Evolutionary conservation across 108 stramenopile species (phyloP).

Genomic region (Skeletonema marinoi): DNA sequence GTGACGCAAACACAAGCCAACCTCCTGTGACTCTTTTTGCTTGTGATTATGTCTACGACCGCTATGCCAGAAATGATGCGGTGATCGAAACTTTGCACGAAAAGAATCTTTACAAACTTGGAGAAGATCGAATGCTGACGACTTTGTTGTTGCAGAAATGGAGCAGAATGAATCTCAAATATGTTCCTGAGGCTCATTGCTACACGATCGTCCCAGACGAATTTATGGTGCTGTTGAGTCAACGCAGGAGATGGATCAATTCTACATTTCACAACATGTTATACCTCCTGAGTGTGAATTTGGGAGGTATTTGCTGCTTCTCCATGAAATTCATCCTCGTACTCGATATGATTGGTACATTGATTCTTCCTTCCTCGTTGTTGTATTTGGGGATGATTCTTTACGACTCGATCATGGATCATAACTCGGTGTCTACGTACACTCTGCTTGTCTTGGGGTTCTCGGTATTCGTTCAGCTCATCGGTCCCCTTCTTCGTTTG

Average conservation of each 20-base stretch:
- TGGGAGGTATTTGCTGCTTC: slow-evolving; percentile 4
- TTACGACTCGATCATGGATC: background rate
- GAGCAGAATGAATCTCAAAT: slow-evolving; percentile 43
- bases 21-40: too few species aligned
- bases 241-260: slow-evolving; percentile 9
- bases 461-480: background rate
- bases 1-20: too few species aligned
- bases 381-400: background rate
- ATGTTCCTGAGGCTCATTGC: slow-evolving; percentile 15
- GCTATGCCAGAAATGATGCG: slow-evolving; percentile 40
- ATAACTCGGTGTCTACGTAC: background rate
- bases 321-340: background rate
- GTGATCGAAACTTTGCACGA: slow-evolving; percentile 43
- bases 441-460: too few species aligned
- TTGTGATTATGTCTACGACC: slow-evolving; percentile 42
- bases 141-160: slow-evolving; percentile 44
- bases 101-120: slow-evolving; percentile 55
- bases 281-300: background rate
- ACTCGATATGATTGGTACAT: slow-evolving; percentile 1
- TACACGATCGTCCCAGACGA: slow-evolving; percentile 7
- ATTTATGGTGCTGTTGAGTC: background rate
- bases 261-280: slow-evolving; percentile 13
- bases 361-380: background rate
- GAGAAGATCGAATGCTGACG: slow-evolving; percentile 54
- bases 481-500: background rate